phyloP scores from a whole-genome alignment of 2,329 filamentous ascomycete species.

The Calonectria multiphialidica region DNA sequence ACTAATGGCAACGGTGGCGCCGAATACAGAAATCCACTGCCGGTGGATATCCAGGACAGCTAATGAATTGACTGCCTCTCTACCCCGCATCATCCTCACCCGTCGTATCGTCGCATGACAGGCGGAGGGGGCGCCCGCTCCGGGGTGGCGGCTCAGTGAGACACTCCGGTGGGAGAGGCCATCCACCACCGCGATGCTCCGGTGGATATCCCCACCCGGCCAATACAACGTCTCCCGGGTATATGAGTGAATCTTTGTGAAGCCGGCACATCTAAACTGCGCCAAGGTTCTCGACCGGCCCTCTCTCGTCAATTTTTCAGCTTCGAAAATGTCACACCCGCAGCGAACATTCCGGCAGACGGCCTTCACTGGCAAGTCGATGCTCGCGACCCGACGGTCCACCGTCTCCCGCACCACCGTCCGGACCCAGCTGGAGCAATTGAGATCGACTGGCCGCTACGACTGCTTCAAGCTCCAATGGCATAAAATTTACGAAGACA shows the following conservation, averaged over 20 bases:
- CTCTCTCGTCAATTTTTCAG: background rate
- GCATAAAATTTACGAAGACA: conserved; percentile 65
- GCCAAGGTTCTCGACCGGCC: background rate
- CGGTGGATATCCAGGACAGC: background rate
- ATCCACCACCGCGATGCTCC: background rate
- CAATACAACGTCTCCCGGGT: background rate
- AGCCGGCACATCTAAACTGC: background rate
- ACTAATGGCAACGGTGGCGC: background rate
- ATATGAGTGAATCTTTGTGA: background rate
- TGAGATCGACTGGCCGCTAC: conserved; percentile 67
- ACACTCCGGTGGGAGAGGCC: background rate
- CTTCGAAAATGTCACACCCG: conserved; percentile 45
- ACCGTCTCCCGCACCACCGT: conserved; percentile 55
- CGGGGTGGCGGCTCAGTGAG: background rate
- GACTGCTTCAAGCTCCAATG: conserved; percentile 69
- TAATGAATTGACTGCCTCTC: background rate
- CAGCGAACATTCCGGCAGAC: conserved; percentile 53
- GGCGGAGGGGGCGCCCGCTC: background rate
- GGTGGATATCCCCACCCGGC: background rate
- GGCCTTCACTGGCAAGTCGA: conserved; percentile 49
- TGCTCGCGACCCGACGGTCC: conserved; percentile 49
- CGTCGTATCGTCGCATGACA: background rate
- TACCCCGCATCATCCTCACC: background rate
- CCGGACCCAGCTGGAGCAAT: conserved; percentile 63
- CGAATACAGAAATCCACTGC: background rate